Conservation (phyloP, 495 filamentous ascomycete genomes). For the Delitschia confertaspora region DNA sequence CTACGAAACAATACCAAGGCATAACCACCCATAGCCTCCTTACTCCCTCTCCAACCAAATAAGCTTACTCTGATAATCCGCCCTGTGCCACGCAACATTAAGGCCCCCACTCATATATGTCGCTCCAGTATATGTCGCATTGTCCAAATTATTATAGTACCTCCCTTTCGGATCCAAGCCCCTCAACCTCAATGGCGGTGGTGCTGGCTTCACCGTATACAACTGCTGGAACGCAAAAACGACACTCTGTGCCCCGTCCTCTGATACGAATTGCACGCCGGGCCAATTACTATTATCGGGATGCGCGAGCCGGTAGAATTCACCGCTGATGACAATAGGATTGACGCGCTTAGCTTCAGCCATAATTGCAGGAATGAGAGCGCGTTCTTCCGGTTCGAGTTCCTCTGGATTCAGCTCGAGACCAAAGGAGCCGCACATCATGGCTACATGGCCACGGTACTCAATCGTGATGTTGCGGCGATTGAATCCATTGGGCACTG, state of each 20-base stretch:
- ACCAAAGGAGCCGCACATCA: constrained; percentile 51
- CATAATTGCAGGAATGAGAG: constrained; percentile 41
- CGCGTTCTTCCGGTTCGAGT: constrained; percentile 38
- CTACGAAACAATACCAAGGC: too few relatives aligned
- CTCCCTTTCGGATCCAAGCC: constrained; percentile 40
- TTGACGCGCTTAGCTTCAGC: constrained; percentile 43
- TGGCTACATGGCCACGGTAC: constrained; percentile 48
- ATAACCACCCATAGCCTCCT: too few relatives aligned
- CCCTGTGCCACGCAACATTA: constrained; percentile 12
- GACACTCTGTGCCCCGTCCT: constrained; percentile 37
- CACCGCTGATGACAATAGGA: constrained; percentile 43
- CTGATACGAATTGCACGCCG: constrained; percentile 44
- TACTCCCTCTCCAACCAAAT: constrained; percentile 18
- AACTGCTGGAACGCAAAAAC: constrained; percentile 45
- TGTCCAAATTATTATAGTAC: constrained; percentile 37
- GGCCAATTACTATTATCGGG: constrained; percentile 50
- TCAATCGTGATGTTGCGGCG: constrained; percentile 40
- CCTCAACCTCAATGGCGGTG: constrained; percentile 39
- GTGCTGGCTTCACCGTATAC: constrained; percentile 38
- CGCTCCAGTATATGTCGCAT: constrained; percentile 38
- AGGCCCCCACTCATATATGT: constrained; percentile 44
- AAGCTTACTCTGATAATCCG: constrained; percentile 20
- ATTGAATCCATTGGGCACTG: constrained; percentile 45
- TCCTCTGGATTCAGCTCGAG: constrained; percentile 44
- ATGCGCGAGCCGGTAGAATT: constrained; percentile 44